Base-by-base conservation (phyloP, 305 asterid species). In the Withania somnifera region DNA sequence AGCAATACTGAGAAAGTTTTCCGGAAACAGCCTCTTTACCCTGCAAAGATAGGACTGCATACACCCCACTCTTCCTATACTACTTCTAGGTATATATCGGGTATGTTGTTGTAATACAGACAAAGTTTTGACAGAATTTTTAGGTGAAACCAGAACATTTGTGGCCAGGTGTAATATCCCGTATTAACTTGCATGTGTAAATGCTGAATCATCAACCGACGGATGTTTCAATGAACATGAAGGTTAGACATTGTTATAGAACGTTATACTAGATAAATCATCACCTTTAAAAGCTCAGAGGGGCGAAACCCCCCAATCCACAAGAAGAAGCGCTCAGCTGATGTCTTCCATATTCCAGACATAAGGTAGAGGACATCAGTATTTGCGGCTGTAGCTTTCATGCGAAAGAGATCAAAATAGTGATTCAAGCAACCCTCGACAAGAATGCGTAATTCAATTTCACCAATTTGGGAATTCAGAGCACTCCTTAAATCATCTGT, bases 221-320 rank as follows among this genome's bases (percentile, higher is more conserved):
- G 19, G 63, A 75, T 17, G 50, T 75, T 17, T 50, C 61, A 75
- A 75, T 28, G 79, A 75, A 17, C 47, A 75, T n/a, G 57, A 63
- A 51, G 3, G 4, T 40, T 69, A 40, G 54, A 69, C 32, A 69
- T 13, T 28, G 30, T 24, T 26, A 15, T 75, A 42, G 45, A 15
- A 75, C 15, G 47, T 50, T 51, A 75, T 28, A 26, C 45, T 50
- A 75, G 63, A 28, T 9, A 20, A 68, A 69, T 24, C 22, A 56
- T 88, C 76, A 95, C 99, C 98, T 92, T 92, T 63, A 96, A 88
- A 86, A 96, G 93, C 63, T 92, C 97, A 1, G 99, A 93, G 51
- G 98, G 99, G 7, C 98, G 93, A 80, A 96, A 93, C 7, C 98
- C 99, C 14, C 97, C 99, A 7, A 96, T 94, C 99, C 99, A 96